Base-by-base conservation (phyloP, 179 eudicot genomes). In the Vitellaria paradoxa region DNA sequence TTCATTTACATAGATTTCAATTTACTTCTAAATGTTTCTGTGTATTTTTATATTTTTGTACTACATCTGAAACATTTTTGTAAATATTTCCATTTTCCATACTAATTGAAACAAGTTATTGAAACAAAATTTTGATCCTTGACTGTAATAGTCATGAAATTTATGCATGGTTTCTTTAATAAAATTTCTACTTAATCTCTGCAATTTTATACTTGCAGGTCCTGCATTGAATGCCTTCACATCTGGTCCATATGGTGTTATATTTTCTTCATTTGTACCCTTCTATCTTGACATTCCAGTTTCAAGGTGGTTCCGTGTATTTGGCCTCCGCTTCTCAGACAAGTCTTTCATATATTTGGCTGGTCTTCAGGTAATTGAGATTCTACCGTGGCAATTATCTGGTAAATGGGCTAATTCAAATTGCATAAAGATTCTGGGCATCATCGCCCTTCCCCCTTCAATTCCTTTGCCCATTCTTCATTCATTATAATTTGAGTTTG, bases 321-420 rank as follows among this genome's bases (percentile, higher is more conserved):
- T 88, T 84, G 82, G 88, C 76, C 81, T 89, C 72, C 87, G 84
- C 80, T 91, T 96, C 84, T 89, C 99, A 11, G 94, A 96, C 87
- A 96, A 96, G 82, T 87, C 98, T 70, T 96, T 93, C 84, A 90
- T 93, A 65, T 96, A 96, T 83, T 83, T 93, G 81, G 99, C 98
- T 86, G 98, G 98, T 76, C 88, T 96, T 86, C 98, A 96, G 99
- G 99, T 96, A 86, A 82, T 57, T 15, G 8, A 63, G 65, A 13
- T 67, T 75, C 23, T 68, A 64, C 15, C 15, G 26, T 8, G 9
- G 50, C 65, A 65, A 7, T 67, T 18, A 68, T 52, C 47, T 37
- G 30, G 50, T 30, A 65, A 7, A 15, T 49, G 37, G 62, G 80
- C 66, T 45, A 40, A 67, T 40, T 24, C 56, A 42, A 21, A 50